Percentiles rank a stretch among this genome's conserved stretches.
These are phyloP conservation scores for Termitomyces sp. DNA, from an alignment of 768 basidiomycete genomes.

Conservation along the genomic window DNA sequence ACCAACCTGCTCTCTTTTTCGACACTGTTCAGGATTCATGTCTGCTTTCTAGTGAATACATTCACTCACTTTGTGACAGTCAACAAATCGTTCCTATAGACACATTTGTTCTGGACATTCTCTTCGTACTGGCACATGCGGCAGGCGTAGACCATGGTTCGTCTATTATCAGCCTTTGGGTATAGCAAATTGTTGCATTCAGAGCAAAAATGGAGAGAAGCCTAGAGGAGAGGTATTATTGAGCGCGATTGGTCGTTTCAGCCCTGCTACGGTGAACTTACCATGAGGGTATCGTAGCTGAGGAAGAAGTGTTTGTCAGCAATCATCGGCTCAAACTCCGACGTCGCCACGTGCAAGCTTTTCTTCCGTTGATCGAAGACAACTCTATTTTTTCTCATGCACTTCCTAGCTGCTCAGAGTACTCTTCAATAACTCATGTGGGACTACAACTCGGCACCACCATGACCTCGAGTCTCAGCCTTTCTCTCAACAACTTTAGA, in stretches of 20 bases:
- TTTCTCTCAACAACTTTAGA: not conserved
- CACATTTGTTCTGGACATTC: constrained; percentile 81
- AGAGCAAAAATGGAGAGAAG: constrained; percentile 85
- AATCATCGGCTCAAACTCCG: not conserved
- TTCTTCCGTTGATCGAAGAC: not conserved
- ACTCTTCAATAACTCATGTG: too few relatives aligned
- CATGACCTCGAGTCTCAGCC: not conserved
- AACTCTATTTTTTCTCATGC: too few relatives aligned
- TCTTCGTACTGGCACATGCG: constrained; percentile 88
- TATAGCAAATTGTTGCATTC: constrained; percentile 96
- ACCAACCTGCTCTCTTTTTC: constrained; percentile 85
- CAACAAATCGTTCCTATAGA: constrained; percentile 90
- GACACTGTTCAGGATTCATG: not conserved
- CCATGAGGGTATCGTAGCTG: too few relatives aligned
- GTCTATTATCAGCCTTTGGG: constrained; percentile 85
- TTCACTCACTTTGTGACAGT: constrained; percentile 83
- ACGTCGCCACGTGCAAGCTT: not conserved
- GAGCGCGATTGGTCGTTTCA: not conserved
- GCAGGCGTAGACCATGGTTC: constrained; percentile 87
- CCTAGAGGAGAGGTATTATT: constrained; percentile 34
- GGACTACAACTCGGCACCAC: too few relatives aligned
- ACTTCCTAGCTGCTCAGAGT: too few relatives aligned
- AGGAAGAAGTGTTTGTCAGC: constrained; percentile 3
- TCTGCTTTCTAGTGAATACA: constrained; percentile 16
- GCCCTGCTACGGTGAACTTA: not conserved